Evolutionary conservation across 345 rosid genomes (phyloP).

Genomic region (Schrenkiella parvula): DNA sequence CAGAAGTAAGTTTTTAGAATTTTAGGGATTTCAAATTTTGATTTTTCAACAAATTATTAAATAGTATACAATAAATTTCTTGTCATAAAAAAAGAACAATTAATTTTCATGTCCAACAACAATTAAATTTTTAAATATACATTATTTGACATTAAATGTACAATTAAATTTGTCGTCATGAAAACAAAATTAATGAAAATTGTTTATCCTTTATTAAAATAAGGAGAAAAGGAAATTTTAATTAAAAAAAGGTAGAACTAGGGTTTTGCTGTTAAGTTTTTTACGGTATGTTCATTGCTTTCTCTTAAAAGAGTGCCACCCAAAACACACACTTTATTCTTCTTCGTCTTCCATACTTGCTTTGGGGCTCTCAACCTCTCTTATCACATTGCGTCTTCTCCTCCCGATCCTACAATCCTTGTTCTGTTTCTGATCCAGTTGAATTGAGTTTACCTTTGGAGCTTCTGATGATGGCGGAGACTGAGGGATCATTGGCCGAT

Average conservation of each 20-base stretch:
- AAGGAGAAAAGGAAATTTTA: too few relatives aligned
- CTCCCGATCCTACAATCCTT: background rate
- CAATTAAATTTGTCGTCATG: background rate
- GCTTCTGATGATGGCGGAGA: conserved; percentile 30
- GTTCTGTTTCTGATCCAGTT: background rate
- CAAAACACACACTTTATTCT: conserved; percentile 1
- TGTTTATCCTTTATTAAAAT: too few relatives aligned
- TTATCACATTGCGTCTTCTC: conserved; percentile 25
- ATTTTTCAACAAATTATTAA: too few relatives aligned
- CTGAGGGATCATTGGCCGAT: conserved; percentile 31
- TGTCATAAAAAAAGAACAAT: too few relatives aligned
- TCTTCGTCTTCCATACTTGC: background rate
- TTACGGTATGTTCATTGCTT: conserved; percentile 15
- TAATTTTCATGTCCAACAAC: too few relatives aligned
- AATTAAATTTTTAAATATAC: background rate
- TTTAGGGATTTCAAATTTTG: too few relatives aligned
- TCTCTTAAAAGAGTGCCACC: conserved; percentile 27
- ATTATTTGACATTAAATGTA: too few relatives aligned
- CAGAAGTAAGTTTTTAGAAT: too few relatives aligned
- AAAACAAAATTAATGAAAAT: too few relatives aligned
- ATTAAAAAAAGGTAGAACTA: too few relatives aligned
- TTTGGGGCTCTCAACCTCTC: background rate
- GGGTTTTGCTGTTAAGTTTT: conserved; percentile 21
- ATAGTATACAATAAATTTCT: too few relatives aligned
- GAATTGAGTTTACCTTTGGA: background rate